Evolutionary conservation across 176 grass and related monocot genomes (phyloP), one percentile per base, ranked within the genome.

Genomic region (Echinochloa phyllopogon): DNA sequence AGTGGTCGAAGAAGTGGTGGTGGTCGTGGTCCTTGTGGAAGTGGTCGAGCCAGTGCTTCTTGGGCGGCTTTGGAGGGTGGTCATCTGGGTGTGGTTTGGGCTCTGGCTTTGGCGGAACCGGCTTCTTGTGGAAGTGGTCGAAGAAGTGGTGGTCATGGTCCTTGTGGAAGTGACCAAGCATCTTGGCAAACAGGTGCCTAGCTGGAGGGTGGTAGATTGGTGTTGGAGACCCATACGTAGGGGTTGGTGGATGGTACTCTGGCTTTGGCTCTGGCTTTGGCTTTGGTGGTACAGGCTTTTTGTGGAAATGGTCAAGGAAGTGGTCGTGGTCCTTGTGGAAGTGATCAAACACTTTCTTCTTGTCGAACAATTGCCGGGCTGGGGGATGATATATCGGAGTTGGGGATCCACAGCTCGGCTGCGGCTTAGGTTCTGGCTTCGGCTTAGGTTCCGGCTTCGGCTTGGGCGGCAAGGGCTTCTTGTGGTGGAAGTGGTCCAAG

Each of bases 121-220:
- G 68, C n/a, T 71, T 71, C 42, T 71, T 71, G 68, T 71, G 68
- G 68, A 71, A 71, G 65, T 68, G 65, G 65, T 68, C 65, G 0
- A 68, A 41, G 65, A 68, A 41, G 16, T 40, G 8, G 66, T 69
- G 66, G 39, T 69, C 63, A 65, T 65, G 63, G 33, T 65, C 33
- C 42, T 71, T 71, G 9, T 71, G 68, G 42, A 71, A 71, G 65
- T 68, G 38, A 21, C 41, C 65, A 0, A 42, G 38, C 3, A 68
- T 40, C 65, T 68, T 69, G 9, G 45, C 41, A 6, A 71, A 45
- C 15, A 68, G 21, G 10, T 41, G 37, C 6, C 33, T 68, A 0
- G 69, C 71, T 1, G 71, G 71, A 74, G 71, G 71, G 71, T 74
- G 71, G 47, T 74, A 51, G 47, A 74, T 74, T 0, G 71, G 71